Evolutionary conservation across 208 protist species (phyloP).

Genomic region (Spongospora subterranea): DNA sequence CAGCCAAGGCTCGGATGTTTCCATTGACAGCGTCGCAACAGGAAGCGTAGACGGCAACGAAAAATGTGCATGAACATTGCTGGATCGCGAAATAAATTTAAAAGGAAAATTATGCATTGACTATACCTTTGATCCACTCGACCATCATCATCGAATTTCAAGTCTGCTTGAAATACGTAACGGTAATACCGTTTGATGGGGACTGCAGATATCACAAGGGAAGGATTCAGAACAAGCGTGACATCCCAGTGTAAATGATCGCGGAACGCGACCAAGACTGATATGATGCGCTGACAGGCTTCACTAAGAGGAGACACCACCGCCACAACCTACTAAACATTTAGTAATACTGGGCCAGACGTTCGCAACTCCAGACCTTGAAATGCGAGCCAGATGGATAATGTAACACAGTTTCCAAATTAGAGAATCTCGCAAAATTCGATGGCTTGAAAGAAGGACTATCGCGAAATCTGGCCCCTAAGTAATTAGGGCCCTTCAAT

Average conservation of each 20-base stretch:
- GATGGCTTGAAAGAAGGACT: not conserved
- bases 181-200: slow-evolving; percentile 88
- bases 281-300: slow-evolving; percentile 81
- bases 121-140: not conserved
- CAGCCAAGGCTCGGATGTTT: slow-evolving; percentile 86
- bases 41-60: slow-evolving; percentile 65
- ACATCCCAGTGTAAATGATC: slow-evolving; percentile 73
- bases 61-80: slow-evolving; percentile 60
- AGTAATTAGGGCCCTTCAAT: no score
- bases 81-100: not conserved
- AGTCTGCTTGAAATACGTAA: slow-evolving; percentile 78
- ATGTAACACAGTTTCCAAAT: not conserved
- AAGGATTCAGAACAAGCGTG: slow-evolving; percentile 81
- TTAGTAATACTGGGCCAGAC: not conserved
- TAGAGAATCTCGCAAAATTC: not conserved
- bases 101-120: not conserved
- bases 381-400: not conserved
- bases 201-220: slow-evolving; percentile 70
- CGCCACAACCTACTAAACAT: slow-evolving; percentile 57
- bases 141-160: slow-evolving; percentile 81
- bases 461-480: not conserved
- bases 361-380: not conserved
- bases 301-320: slow-evolving; percentile 86
- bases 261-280: slow-evolving; percentile 79
- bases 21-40: slow-evolving; percentile 81